Base-by-base conservation (phyloP, 1,284 basidiomycete species). In the Cutaneotrichosporon curvatum region DNA sequence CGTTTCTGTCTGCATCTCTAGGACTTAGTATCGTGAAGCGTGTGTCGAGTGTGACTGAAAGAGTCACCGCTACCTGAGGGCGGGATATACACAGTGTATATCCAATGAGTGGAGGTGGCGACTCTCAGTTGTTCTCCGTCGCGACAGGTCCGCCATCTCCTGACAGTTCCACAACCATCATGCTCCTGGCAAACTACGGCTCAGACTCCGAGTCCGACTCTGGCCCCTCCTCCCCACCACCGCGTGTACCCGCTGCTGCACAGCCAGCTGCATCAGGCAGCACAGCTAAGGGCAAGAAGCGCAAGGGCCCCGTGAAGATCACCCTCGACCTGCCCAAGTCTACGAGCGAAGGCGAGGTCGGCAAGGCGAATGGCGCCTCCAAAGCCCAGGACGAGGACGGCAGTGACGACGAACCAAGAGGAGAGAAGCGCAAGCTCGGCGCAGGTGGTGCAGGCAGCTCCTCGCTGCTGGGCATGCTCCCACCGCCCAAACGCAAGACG, bases 101-200 rank as follows among this genome's bases (percentile, higher is more conserved):
- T 28, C 25, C 25, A 7, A 28, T 12, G 25, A 12, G 25, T 28
- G 25, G 25, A 28, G 25, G 25, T 28, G 25, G 25, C 25, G 25
- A 28, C 25, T 28, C 8, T 7, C 7, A 7, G 25, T 28, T 28
- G 25, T 28, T 28, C 12, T 28, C 25, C 8, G 25, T 12, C 25
- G 25, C 25, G 12, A 28, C 25, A 28, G 25, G 12, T 28, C 25
- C n/a, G 12, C 25, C 8, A 7, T 28, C 25, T 7, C 7, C 25
- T 7, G 25, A 28, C 25, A 28, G 7, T 12, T 7, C 32, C 32
- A 9, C 32, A 34, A 9, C 14, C 25, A 44, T 30, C 16, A 70
- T 70, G 67, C 58, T 72, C 15, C 53, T 70, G 31, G 65, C 65
- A n/a, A 61, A 70, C 42, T 72, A 72, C 56, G 65, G 48, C 20